These are phyloP conservation scores for Jaapia argillacea DNA, from an alignment of 768 basidiomycete genomes.

Conservation along the genomic window DNA sequence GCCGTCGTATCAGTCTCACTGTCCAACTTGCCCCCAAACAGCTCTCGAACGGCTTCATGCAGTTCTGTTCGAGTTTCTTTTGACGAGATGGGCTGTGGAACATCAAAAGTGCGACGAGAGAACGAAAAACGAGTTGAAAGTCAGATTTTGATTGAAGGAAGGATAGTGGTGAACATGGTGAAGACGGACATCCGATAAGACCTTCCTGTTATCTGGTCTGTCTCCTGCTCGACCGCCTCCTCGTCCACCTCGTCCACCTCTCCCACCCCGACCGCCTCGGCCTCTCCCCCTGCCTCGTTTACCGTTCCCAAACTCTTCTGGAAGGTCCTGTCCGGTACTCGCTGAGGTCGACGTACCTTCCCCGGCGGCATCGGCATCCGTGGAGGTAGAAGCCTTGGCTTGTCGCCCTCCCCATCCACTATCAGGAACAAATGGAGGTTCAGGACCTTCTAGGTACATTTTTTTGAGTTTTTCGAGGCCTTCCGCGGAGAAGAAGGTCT, in stretches of 20 bases:
- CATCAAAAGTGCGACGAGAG: background rate
- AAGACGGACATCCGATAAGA: slow-evolving; percentile 69
- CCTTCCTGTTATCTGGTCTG: slow-evolving; percentile 60
- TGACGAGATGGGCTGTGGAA: slow-evolving; percentile 62
- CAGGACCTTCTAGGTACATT: slow-evolving; percentile 74
- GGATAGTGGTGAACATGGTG: slow-evolving; percentile 10
- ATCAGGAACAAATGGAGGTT: slow-evolving; percentile 66
- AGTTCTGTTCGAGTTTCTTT: slow-evolving; percentile 77
- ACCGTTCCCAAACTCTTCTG: slow-evolving; percentile 12
- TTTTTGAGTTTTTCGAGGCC: slow-evolving; percentile 54
- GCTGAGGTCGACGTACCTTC: slow-evolving; percentile 4
- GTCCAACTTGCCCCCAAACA: slow-evolving; percentile 79
- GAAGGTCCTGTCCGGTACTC: slow-evolving; percentile 14
- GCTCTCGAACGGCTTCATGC: slow-evolving; percentile 69
- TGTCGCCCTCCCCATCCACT: slow-evolving; percentile 59
- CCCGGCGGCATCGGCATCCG: slow-evolving; percentile 12
- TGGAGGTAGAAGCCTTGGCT: slow-evolving; percentile 22
- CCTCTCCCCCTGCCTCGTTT: slow-evolving; percentile 28
- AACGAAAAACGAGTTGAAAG: slow-evolving; percentile 8
- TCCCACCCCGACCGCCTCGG: slow-evolving; percentile 29
- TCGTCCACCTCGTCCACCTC: slow-evolving; percentile 37
- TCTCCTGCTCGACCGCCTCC: slow-evolving; percentile 32
- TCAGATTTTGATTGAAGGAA: slow-evolving; percentile 4
- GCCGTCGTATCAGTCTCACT: slow-evolving; percentile 59
- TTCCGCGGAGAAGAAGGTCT: slow-evolving; percentile 53